These are phyloP conservation scores for Micractinium conductrix DNA, from an alignment of 139 green algal species.

Conservation along the genomic window DNA sequence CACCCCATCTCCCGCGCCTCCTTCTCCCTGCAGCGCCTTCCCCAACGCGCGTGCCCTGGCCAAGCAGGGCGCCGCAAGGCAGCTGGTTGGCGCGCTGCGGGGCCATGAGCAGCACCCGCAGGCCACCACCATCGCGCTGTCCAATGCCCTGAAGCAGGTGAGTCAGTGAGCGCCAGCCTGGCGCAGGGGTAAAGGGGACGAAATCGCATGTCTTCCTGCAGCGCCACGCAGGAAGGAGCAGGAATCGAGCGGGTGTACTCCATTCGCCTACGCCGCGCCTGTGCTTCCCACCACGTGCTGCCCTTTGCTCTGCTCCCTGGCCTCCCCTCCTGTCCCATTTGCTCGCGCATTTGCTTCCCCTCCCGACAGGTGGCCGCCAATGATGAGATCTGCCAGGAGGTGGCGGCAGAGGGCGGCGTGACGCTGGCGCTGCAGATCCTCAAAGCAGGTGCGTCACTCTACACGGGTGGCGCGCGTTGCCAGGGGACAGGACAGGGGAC, in stretches of 20 bases:
- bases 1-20: neutral
- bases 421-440: slow-evolving; percentile 48
- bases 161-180: too few species aligned
- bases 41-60: slow-evolving; percentile 56
- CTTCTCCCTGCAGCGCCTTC: slow-evolving; percentile 51
- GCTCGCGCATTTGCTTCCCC: neutral
- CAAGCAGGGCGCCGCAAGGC: slow-evolving; percentile 45
- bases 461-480: too few species aligned
- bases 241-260: too few species aligned
- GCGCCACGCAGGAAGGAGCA: too few species aligned
- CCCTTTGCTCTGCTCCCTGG: neutral
- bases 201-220: too few species aligned
- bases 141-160: slow-evolving; percentile 37
- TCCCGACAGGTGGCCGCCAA: slow-evolving; percentile 59
- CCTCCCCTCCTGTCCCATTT: neutral
- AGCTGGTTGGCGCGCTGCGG: slow-evolving; percentile 50
- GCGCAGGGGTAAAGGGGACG: too few species aligned
- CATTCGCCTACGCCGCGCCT: too few species aligned
- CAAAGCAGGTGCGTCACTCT: slow-evolving; percentile 12
- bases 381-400: slow-evolving; percentile 74
- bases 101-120: neutral
- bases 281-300: neutral
- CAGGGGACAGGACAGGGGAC: too few species aligned
- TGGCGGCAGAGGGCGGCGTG: slow-evolving; percentile 54
- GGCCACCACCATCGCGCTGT: slow-evolving; percentile 13